A percentile compares a stretch with the other conserved stretches of the same genome.
Evolutionary conservation across 2,329 filamentous ascomycete species (phyloP).

Genomic region (Verticillium tricorpus): DNA sequence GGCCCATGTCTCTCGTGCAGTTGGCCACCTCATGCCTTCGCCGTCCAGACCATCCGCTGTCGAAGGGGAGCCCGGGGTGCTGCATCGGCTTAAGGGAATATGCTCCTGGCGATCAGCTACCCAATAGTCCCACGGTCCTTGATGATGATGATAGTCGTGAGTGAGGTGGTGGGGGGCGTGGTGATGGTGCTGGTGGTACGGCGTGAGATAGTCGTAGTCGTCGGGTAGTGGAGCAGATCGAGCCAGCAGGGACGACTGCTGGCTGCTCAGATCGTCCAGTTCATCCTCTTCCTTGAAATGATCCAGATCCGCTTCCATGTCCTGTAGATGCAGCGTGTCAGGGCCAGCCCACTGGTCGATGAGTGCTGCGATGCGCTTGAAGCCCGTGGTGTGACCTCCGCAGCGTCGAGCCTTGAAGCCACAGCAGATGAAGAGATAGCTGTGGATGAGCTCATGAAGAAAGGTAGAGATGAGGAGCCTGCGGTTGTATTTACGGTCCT

Average conservation of each 20-base stretch:
- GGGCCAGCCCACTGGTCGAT: slow-evolving; percentile 59
- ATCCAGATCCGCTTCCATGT: slow-evolving; percentile 59
- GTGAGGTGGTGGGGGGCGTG: background rate
- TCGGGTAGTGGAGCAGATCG: slow-evolving; percentile 6
- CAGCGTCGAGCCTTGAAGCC: slow-evolving; percentile 50
- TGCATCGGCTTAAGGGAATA: slow-evolving; percentile 1
- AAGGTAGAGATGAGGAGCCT: slow-evolving; percentile 61
- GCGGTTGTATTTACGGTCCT: slow-evolving; percentile 50
- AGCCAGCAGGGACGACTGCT: background rate
- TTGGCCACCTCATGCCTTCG: background rate
- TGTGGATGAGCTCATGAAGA: slow-evolving; percentile 63
- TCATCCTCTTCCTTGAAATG: slow-evolving; percentile 37
- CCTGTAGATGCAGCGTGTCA: slow-evolving; percentile 48
- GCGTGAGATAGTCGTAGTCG: slow-evolving; percentile 6
- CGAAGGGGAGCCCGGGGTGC: background rate
- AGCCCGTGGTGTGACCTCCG: slow-evolving; percentile 58
- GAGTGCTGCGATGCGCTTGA: slow-evolving; percentile 52
- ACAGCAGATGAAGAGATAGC: slow-evolving; percentile 59
- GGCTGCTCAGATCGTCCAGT: background rate
- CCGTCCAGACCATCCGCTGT: background rate
- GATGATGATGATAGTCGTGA: slow-evolving; percentile 1
- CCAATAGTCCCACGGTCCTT: slow-evolving; percentile 10
- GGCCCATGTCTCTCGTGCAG: background rate
- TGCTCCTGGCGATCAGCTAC: slow-evolving; percentile 11
- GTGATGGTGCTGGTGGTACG: slow-evolving; percentile 4